phyloP scores from a whole-genome alignment of 2,329 filamentous ascomycete genomes.

The Talaromyces rugulosus region DNA sequence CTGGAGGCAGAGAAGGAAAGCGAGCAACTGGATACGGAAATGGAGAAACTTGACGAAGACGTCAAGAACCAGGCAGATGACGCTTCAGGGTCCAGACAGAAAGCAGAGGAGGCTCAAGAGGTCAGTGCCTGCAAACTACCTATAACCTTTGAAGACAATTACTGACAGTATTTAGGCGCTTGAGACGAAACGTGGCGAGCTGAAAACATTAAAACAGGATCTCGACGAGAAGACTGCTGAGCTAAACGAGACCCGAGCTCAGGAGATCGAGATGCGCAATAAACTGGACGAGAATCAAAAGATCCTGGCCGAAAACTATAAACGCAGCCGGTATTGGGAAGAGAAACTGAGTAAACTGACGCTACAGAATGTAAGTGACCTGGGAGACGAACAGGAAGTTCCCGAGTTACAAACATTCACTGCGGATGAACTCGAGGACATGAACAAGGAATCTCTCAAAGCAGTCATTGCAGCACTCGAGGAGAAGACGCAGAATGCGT shows the following conservation, averaged over 20 bases:
- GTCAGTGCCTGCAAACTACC: slow-evolving; percentile 26
- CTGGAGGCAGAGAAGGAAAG: slow-evolving; percentile 76
- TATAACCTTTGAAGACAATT: slow-evolving; percentile 14
- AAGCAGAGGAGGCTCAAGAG: slow-evolving; percentile 77
- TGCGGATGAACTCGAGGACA: slow-evolving; percentile 61
- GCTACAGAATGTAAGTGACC: slow-evolving; percentile 74
- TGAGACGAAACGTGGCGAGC: slow-evolving; percentile 72
- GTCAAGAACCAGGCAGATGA: slow-evolving; percentile 71
- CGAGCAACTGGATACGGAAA: slow-evolving; percentile 64
- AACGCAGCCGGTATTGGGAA: slow-evolving; percentile 77
- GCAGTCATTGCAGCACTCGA: slow-evolving; percentile 63
- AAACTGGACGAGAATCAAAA: slow-evolving; percentile 97
- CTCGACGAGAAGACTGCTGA: slow-evolving; percentile 81
- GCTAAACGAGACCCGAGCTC: slow-evolving; percentile 80
- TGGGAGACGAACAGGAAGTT: slow-evolving; percentile 51
- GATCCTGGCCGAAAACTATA: slow-evolving; percentile 77
- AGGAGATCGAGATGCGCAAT: slow-evolving; percentile 97
- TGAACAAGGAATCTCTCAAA: slow-evolving; percentile 61
- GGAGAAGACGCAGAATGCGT: slow-evolving; percentile 76
- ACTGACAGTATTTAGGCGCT: slow-evolving; percentile 50
- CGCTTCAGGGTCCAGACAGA: slow-evolving; percentile 66
- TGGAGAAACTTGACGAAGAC: slow-evolving; percentile 74
- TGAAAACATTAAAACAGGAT: slow-evolving; percentile 74
- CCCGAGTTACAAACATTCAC: slow-evolving; percentile 69
- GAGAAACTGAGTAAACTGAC: slow-evolving; percentile 82